A percentile compares a stretch with the other conserved stretches of the same genome.
Evolutionary conservation across 1,139 yeast genomes (phyloP).

Genomic region (Hemisphaericaspora subhashii): DNA sequence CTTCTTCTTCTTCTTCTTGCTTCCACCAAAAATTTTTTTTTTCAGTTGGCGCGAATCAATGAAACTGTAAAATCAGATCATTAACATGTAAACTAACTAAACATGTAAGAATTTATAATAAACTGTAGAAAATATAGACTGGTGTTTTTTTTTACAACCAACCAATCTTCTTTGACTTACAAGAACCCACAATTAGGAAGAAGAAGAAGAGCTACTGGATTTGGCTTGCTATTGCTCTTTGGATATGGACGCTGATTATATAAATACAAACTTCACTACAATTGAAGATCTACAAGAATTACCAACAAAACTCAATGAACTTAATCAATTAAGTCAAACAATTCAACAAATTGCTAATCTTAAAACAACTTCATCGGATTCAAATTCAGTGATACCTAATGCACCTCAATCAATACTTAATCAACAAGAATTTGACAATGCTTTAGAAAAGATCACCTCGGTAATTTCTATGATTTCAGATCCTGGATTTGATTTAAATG

Average conservation of each 20-base stretch:
- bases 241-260: slow-evolving; percentile 24
- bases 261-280: slow-evolving; percentile 29
- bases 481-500: slow-evolving; percentile 7
- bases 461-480: slow-evolving; percentile 7
- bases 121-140: no score
- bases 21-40: no score
- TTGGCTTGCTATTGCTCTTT: background rate
- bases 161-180: no score
- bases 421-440: slow-evolving; percentile 7
- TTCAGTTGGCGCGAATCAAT: no score
- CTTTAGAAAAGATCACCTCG: slow-evolving; percentile 9
- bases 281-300: slow-evolving; percentile 27
- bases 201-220: no score
- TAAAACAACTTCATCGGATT: slow-evolving; percentile 3
- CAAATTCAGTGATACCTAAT: no score
- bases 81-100: no score
- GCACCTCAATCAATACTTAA: slow-evolving; percentile 5
- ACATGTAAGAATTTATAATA: no score
- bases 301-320: slow-evolving; percentile 21
- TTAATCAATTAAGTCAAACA: slow-evolving; percentile 17
- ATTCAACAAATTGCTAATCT: slow-evolving; percentile 14
- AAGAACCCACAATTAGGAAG: no score
- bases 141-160: no score
- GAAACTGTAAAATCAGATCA: no score
- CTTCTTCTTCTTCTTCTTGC: slow-evolving; percentile 2